phyloP scores from a whole-genome alignment of 768 basidiomycete genomes.

The Lentinus tigrinus region DNA sequence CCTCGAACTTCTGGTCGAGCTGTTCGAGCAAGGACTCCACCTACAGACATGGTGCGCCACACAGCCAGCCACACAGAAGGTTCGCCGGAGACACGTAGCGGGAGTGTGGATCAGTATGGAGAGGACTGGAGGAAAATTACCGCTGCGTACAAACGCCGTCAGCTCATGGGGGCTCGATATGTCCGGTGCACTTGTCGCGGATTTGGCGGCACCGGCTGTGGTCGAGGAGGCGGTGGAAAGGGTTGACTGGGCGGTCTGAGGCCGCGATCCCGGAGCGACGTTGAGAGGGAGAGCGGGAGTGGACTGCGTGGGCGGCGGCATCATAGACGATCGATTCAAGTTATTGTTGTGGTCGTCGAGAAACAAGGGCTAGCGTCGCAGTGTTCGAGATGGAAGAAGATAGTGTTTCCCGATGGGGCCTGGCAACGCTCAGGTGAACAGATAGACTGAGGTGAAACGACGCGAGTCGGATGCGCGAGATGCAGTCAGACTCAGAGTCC shows the following conservation, averaged over 20 bases:
- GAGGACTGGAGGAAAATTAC: constrained; percentile 2
- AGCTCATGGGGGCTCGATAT: constrained; percentile 93
- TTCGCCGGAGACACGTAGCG: background rate
- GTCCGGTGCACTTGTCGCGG: constrained; percentile 44
- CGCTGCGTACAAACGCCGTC: constrained; percentile 81
- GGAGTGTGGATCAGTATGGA: background rate
- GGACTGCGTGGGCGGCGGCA: constrained; percentile 20
- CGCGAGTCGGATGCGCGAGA: too few species aligned
- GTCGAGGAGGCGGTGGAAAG: constrained; percentile 28
- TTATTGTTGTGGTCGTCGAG: background rate
- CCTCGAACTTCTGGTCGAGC: constrained; percentile 87
- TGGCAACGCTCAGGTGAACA: background rate
- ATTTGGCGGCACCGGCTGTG: constrained; percentile 14
- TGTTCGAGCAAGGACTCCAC: constrained; percentile 87
- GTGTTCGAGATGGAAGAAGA: background rate
- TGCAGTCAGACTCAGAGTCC: background rate
- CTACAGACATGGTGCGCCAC: constrained; percentile 37
- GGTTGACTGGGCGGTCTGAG: constrained; percentile 32
- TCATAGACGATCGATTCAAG: background rate
- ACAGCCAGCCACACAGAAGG: background rate
- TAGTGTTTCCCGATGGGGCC: background rate
- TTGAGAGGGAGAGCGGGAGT: constrained; percentile 68
- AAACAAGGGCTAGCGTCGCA: background rate
- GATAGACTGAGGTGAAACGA: background rate
- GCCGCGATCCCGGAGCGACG: constrained; percentile 40